Evolutionary conservation across 2,329 filamentous ascomycete species (phyloP), one percentile per base, ranked within the genome.

Genomic region (Sphaceloma murrayae): DNA sequence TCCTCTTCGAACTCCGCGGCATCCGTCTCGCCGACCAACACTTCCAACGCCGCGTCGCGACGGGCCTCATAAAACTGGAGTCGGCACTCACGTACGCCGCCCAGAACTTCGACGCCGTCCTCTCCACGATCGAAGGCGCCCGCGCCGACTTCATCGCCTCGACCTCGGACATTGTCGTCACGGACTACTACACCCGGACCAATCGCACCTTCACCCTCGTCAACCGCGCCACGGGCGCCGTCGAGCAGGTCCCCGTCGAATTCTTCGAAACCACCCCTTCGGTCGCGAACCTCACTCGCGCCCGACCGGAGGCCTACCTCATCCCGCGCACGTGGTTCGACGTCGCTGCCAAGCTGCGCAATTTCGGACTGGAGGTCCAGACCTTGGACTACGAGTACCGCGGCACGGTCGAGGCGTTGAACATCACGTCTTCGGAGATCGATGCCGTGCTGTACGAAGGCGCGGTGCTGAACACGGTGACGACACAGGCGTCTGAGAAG

Each of bases 251-350:
- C 8, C 49, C 46, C 6, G 45, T 52, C n/a, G 46, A 48, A 11
- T 46, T 52, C 42, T 26, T 33, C 18, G 48, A 50, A 38, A 53
- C 42, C 4, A 54, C 51, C 17, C 51, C 53, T 6, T 42, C 49
- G 6, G 33, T 42, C 5, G 45, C 53, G 14, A 52, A 51, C 10
- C 45, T 56, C 3, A 52, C 48, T 1, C 53, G 53, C 2, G 16
- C 52, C 6, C 45, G 54, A 1, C 53, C 53, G 1, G 48, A 50
- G 32, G 53, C 53, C 6, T 54, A 57, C 26, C 49, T 58, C 17
- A 55, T 57, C 43, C 54, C 54, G 2, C 50, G 49, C 31, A 52
- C 54, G 5, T 56, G 51, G 50, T 29, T 39, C 7, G 49, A 54
- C 26, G 48, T 56, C 4, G 54, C 48, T 1, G 49, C 47, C 11